Evolutionary conservation across 1,284 basidiomycete genomes (phyloP), one percentile per base, ranked within the genome.

Genomic region (Ceratobasidium theobromae): DNA sequence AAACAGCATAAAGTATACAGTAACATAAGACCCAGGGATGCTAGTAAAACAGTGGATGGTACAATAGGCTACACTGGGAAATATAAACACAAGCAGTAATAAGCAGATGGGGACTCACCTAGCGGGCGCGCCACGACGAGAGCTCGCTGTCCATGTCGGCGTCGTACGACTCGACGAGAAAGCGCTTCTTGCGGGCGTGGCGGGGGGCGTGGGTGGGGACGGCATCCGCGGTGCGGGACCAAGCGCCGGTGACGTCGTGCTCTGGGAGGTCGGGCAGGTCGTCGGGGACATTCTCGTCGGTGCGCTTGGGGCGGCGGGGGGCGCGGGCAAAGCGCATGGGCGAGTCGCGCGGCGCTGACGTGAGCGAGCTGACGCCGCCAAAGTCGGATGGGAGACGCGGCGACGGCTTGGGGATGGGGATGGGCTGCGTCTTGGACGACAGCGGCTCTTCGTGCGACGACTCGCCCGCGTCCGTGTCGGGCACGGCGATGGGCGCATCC

Each of bases 121-220:
- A n/a, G n/a, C n/a, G n/a, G n/a, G 43, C 6, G 9, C 48, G 43
- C 43, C 41, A 46, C 32, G 41, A 58, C n/a, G 54, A 58, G 40
- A 30, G 14, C 41, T 58, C 54, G 54, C 54, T 58, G 41, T 58
- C 54, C 54, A 58, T 58, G 21, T 58, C 54, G 43, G 41, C 54
- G 43, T 58, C 54, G 43, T 58, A 58, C 4, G 54, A 58, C 23
- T 58, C 54, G 41, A 58, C 28, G 14, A 58, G 46, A 41, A 58
- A 58, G 11, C 54, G 40, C 28, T 58, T 58, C 54, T 58, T 58
- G 41, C 43, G 40, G 9, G 21, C 5, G 27, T 23, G 18, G 25
- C 6, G 25, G n/a, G 43, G 40, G 38, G n/a, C 14, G 41, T 8
- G 12, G 4, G 23, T 25, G 28, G 11, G 41, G n/a, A 46, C 54